Base-by-base conservation (phyloP, 1,139 yeast genomes). In the Nakaseomyces sp. region DNA sequence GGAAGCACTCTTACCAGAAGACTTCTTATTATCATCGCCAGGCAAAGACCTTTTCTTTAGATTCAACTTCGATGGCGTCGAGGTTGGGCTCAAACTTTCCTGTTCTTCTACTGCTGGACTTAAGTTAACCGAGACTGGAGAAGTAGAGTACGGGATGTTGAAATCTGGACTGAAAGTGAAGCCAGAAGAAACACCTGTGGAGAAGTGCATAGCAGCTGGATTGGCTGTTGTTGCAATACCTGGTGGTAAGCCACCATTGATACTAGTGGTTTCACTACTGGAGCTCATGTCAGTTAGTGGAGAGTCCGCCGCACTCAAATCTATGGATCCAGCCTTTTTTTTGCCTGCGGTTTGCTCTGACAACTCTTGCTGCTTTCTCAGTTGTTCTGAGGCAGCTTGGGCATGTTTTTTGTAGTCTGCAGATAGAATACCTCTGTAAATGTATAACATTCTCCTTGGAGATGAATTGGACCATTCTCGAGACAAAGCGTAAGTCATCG, bases 391-490 rank as follows among this genome's bases (percentile, higher is more conserved):
- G 48, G 79, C 76, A 50, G 72, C 73, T 46, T 76, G 75, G 10
- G 83, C 88, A 56, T 79, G 85, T 37, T 77, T 63, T 54, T 80
- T 81, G 64, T 80, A 83, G 58, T 82, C 88, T 13, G 77, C 72
- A 25, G 91, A 76, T 50, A 83, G 68, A 37, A 81, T 67, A 29
- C 93, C 94, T 56, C 91, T 76, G 63, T 83, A 84, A 41, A 82
- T 88, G 57, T 84, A 84, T 30, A 84, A 87, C 94, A 84, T 84
- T 68, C 94, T 73, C 57, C 84, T 81, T 40, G 94, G 94, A 4
- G 86, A 79, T 13, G 89, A 86, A 61, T 81, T 89, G 3, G 91
- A 89, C 94, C 94, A 84, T 61, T 83, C 91, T 65, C 94, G 73
- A 2, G 87, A 79, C 43, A 84, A 67, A 19, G 91, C 86, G 60